A percentile compares a stretch with the other conserved stretches of the same genome.
phyloP scores from a whole-genome alignment of 371 early-diverging fungal species.

The Umbelopsis sp. region DNA sequence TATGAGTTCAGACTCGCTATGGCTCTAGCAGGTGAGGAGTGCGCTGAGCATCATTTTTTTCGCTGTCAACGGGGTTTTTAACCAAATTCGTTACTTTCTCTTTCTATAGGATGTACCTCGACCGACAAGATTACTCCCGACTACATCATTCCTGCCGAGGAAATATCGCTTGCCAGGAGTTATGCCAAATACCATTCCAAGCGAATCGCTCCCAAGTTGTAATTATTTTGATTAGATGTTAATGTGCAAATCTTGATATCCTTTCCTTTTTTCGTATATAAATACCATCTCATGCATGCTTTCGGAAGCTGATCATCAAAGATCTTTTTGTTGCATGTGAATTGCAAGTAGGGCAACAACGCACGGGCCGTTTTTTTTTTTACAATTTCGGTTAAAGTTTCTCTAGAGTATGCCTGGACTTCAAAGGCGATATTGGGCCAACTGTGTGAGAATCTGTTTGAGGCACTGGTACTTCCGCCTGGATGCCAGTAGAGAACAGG shows the following conservation, averaged over 20 bases:
- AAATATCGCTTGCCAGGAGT: constrained; percentile 18
- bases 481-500: no score
- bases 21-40: constrained; percentile 30
- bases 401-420: no score
- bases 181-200: constrained; percentile 17
- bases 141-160: constrained; percentile 18
- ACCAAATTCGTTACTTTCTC: not conserved
- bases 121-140: constrained; percentile 17
- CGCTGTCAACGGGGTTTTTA: not conserved
- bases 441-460: no score
- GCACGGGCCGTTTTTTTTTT: no score
- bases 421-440: no score
- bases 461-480: no score
- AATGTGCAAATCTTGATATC: no score
- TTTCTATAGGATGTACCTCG: constrained; percentile 10
- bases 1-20: constrained; percentile 30
- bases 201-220: not conserved
- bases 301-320: no score
- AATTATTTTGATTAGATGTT: constrained; percentile 1
- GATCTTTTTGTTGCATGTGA: no score
- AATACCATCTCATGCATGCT: no score
- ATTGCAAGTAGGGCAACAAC: no score
- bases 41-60: not conserved
- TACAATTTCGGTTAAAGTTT: no score
- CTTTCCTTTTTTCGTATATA: not conserved